Evolutionary conservation across 805 yeast genomes (phyloP), one percentile per base, ranked within the genome.

Genomic region (Candida gorgasii): DNA sequence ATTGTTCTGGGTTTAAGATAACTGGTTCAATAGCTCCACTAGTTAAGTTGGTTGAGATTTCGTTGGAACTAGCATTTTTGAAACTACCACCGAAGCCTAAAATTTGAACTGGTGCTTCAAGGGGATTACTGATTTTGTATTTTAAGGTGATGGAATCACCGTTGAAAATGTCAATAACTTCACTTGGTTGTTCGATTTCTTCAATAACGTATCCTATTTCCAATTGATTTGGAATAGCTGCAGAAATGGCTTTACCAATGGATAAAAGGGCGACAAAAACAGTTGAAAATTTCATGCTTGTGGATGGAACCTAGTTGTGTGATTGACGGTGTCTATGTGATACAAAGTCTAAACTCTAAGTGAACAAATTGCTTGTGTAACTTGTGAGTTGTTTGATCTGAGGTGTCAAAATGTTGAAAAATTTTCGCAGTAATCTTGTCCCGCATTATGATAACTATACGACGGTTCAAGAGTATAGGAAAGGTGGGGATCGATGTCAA

Each of bases 11-110:
- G 14, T 61, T 67, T 43, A 84, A 66, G 7, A 59, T 51, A 39
- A 82, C 46, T 13, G 89, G 88, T 12, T 86, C 90, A 42, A 85
- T 61, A 42, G 76, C 69, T 38, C 80, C 76, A 40, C 79, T 76
- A 18, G 93, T 79, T 58, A 87, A 69, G 59, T 86, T 86, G 50
- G 82, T 79, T 20, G 64, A 57, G 36, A 69, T 51, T 35, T 72
- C 73, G 45, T 81, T 78, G 39, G 75, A 72, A 46, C 64, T 65
- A 18, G 86, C 80, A 45, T 80, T 73, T 43, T 74, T 66, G 62
- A 86, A 73, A 41, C 73, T 55, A 42, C 93, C 93, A 41, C 87
- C 84, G 43, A 83, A 78, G 45, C 89, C 93, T 36, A 80, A 76
- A 42, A 86, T 62, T 15, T 75, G 66, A 36, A 65, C 43, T 31